These are phyloP conservation scores for Dryas octopetala DNA, from an alignment of 306 rosid species.

Conservation along the genomic window DNA sequence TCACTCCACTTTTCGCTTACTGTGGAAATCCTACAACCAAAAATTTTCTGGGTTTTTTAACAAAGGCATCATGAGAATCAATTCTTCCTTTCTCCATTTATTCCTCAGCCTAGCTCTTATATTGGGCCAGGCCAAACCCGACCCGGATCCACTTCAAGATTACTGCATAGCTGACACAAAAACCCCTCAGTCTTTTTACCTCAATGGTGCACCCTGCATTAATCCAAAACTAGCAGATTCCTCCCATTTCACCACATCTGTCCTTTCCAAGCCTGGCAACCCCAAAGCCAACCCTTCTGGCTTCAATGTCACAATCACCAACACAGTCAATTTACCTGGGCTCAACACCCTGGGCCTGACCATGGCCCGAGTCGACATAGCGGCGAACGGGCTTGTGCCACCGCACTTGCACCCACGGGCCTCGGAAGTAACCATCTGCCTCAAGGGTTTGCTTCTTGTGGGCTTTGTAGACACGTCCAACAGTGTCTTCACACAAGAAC, in stretches of 20 bases:
- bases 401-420: constrained; percentile 74
- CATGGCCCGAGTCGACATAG: constrained; percentile 53
- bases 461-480: constrained; percentile 61
- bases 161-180: constrained; percentile 63
- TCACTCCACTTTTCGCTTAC: background rate
- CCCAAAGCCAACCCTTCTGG: constrained; percentile 39
- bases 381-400: constrained; percentile 30
- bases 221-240: constrained; percentile 47
- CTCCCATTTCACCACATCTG: constrained; percentile 54
- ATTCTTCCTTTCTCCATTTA: constrained; percentile 25
- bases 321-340: constrained; percentile 55
- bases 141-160: constrained; percentile 69
- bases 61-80: constrained; percentile 35
- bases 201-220: constrained; percentile 67
- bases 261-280: constrained; percentile 46
- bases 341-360: constrained; percentile 71
- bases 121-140: constrained; percentile 36
- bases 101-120: constrained; percentile 27
- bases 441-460: constrained; percentile 46
- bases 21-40: background rate
- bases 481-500: constrained; percentile 26
- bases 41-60: background rate
- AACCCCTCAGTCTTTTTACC: constrained; percentile 26
- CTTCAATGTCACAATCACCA: constrained; percentile 43
- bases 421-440: constrained; percentile 47